Evolutionary conservation across 768 basidiomycete species (phyloP).

Genomic region (Trametes cubensis): DNA sequence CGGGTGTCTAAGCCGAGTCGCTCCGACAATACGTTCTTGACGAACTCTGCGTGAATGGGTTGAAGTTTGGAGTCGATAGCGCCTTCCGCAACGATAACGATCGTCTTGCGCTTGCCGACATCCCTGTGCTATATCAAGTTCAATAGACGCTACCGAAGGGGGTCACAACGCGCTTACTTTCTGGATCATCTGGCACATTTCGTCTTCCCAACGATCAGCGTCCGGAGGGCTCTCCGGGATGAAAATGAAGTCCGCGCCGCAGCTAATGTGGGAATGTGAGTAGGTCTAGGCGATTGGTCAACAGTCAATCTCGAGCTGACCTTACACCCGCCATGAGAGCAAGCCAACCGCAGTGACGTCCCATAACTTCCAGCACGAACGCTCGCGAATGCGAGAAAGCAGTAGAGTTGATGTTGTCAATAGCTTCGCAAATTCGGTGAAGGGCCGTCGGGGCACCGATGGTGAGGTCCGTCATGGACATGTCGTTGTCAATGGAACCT

Average conservation of each 20-base stretch:
- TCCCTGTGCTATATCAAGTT: constrained; percentile 71
- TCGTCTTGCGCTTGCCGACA: constrained; percentile 95
- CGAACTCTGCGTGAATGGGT: constrained; percentile 88
- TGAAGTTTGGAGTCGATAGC: constrained; percentile 86
- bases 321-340: constrained; percentile 91
- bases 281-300: too few relatives aligned
- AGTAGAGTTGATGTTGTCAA: constrained; percentile 98
- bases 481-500: constrained; percentile 98
- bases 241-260: constrained; percentile 96
- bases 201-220: constrained; percentile 81
- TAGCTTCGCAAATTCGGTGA: constrained; percentile 95
- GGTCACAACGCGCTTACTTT: constrained; percentile 46
- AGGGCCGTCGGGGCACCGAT: constrained; percentile 96
- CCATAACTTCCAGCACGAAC: constrained; percentile 99
- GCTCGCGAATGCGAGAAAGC: constrained; percentile 95
- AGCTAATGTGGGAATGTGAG: constrained; percentile 41
- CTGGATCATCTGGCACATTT: constrained; percentile 85
- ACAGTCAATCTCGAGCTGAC: constrained; percentile 41
- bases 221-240: constrained; percentile 92
- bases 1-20: constrained; percentile 91
- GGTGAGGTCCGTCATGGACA: constrained; percentile 96
- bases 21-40: constrained; percentile 87
- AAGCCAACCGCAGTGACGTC: constrained; percentile 99
- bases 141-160: background rate
- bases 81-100: constrained; percentile 97